Evolutionary conservation across 1,284 basidiomycete species (phyloP), one percentile per base, ranked within the genome.

Genomic region (Gymnopus androsaceus): DNA sequence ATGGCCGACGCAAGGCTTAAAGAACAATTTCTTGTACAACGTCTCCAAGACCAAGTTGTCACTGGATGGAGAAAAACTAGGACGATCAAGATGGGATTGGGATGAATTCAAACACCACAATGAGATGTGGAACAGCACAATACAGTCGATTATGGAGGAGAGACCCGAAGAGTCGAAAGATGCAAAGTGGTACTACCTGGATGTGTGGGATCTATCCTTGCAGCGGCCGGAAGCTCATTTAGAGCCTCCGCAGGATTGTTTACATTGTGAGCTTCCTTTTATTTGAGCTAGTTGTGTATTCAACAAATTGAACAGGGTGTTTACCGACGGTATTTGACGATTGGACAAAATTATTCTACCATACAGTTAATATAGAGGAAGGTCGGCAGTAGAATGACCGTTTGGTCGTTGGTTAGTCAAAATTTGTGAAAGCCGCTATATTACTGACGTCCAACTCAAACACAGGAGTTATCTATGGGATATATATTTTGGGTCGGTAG

Each of bases 211-310:
- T n/a, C 19, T 56, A 31, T 41, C 54, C 30, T 36, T 56, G 25
- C 54, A 56, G 30, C 37, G 54, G 40, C 54, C 54, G 23, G 54
- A 56, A 12, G 54, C 54, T 47, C 54, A 56, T 21, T 21, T 42
- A 14, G 40, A 56, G 12, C 54, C 54, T 33, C 48, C 38, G 15
- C 38, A 56, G 34, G 54, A 56, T 45, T 56, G 54, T 28, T 44
- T 56, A 38, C 54, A 56, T 44, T 56, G 54, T 56, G 31, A 51
- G 54, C 37, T 19, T 19, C 17, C 25, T 17, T n/a, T n/a, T n/a
- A n/a, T n/a, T n/a, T n/a, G n/a, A n/a, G n/a, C n/a, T n/a, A n/a
- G n/a, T n/a, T n/a, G n/a, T n/a, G n/a, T n/a, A n/a, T n/a, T n/a
- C n/a, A n/a, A n/a, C 25, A 27, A 12, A 12, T 27, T n/a, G n/a